Percentiles rank a stretch among this genome's conserved stretches.
Evolutionary conservation across 306 rosid genomes (phyloP).

Genomic region (Cucumis hystrix): DNA sequence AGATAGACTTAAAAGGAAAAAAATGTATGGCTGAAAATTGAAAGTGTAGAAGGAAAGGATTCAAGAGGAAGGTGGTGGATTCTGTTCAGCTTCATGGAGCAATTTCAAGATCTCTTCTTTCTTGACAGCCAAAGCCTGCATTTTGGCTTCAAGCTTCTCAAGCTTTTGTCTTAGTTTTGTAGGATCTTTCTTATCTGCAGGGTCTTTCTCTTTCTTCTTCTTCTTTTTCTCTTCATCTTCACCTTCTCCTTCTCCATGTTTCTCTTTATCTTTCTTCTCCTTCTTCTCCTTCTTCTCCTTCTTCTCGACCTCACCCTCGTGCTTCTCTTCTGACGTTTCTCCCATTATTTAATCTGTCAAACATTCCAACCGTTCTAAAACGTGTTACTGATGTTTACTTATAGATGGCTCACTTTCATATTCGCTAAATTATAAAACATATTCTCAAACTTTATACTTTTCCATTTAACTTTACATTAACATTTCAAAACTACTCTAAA

Average conservation of each 20-base stretch:
- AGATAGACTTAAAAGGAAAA: no score
- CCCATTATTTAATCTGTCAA: background rate
- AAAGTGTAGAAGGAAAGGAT: background rate
- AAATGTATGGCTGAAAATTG: no score
- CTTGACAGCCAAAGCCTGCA: conserved; percentile 31
- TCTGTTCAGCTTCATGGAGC: conserved; percentile 29
- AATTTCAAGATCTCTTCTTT: conserved; percentile 35
- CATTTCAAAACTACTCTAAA: no score
- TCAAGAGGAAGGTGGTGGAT: conserved; percentile 4
- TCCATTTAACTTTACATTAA: no score
- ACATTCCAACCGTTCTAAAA: background rate
- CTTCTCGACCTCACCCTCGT: background rate
- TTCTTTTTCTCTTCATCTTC: conserved; percentile 1
- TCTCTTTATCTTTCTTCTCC: conserved; percentile 4
- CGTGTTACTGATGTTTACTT: no score
- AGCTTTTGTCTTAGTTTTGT: conserved; percentile 38
- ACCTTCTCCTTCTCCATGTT: background rate
- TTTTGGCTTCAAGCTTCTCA: conserved; percentile 38
- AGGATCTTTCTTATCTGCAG: conserved; percentile 45
- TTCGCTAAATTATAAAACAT: no score
- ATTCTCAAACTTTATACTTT: no score
- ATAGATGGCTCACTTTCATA: no score
- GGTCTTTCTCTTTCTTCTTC: conserved; percentile 35
- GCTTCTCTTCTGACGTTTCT: background rate
- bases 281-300: background rate